phyloP scores from a whole-genome alignment of 345 rosid genomes.

The Syzygium oleosum region DNA sequence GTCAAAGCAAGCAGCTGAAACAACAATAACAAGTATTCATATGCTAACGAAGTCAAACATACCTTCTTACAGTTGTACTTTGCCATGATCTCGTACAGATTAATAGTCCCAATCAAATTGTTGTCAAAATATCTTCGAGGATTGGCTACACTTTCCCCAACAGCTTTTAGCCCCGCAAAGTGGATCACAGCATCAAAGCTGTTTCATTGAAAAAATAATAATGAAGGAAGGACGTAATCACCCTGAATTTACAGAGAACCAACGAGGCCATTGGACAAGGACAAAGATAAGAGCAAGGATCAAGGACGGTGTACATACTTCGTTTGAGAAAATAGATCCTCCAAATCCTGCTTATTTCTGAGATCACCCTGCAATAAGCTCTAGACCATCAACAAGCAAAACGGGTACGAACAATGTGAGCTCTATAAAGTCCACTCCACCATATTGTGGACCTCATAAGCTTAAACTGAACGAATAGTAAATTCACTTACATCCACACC shows the following conservation, averaged over 20 bases:
- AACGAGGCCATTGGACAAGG: neutral
- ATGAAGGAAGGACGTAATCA: neutral
- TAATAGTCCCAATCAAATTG: conserved; percentile 68
- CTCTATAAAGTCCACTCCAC: neutral
- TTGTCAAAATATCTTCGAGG: conserved; percentile 85
- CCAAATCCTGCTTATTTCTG: conserved; percentile 76
- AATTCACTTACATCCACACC: neutral
- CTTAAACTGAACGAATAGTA: neutral
- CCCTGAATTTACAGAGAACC: neutral
- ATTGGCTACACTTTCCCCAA: conserved; percentile 70
- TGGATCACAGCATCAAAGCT: conserved; percentile 96
- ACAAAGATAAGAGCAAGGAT: neutral
- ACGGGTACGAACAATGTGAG: neutral
- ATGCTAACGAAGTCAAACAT: neutral
- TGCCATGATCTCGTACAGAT: conserved; percentile 61
- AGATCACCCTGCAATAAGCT: conserved; percentile 69
- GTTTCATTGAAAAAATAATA: conserved; percentile 1
- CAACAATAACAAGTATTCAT: neutral
- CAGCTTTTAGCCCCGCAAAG: conserved; percentile 94
- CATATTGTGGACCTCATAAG: neutral
- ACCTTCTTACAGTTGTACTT: conserved; percentile 74
- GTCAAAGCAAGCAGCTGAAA: neutral
- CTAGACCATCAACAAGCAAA: neutral
- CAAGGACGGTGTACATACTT: conserved; percentile 25
- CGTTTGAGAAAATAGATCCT: conserved; percentile 60